A percentile compares a stretch with the other conserved stretches of the same genome.
Evolutionary conservation across 2,329 filamentous ascomycete genomes (phyloP).

Genomic region (Epichloe aotearoae): DNA sequence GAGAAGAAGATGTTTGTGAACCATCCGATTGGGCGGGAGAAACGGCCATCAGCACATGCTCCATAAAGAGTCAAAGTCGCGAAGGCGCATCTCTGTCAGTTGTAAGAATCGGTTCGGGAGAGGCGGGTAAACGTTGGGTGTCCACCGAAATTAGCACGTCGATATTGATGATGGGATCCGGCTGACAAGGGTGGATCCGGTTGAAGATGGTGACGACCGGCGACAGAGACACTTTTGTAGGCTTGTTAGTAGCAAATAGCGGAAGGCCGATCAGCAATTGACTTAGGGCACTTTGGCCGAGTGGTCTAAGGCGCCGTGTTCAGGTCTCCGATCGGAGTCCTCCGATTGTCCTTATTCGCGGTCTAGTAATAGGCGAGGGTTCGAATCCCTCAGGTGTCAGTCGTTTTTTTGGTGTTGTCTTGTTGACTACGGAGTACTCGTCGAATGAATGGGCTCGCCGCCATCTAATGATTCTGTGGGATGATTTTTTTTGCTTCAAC

Average conservation of each 20-base stretch:
- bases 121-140: neutral
- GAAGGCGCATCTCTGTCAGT: neutral
- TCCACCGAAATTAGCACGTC: neutral
- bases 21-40: too few relatives aligned
- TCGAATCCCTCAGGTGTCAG: slow-evolving; percentile 20
- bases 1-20: too few relatives aligned
- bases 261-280: accelerated
- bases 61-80: neutral
- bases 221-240: too few relatives aligned
- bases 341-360: slow-evolving; percentile 4
- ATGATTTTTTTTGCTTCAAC: too few relatives aligned
- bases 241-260: accelerated
- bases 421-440: too few relatives aligned
- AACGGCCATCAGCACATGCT: neutral
- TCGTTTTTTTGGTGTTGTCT: neutral
- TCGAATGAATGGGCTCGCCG: neutral
- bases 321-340: neutral
- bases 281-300: slow-evolving; percentile 7
- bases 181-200: neutral
- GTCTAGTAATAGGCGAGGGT: slow-evolving; percentile 19
- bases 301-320: slow-evolving; percentile 10
- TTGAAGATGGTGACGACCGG: neutral
- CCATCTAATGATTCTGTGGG: neutral
- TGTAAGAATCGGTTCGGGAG: neutral
- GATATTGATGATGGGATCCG: neutral